Evolutionary conservation across 75 land plant species (phyloP).

Genomic region (Selaginella tamariscina): DNA sequence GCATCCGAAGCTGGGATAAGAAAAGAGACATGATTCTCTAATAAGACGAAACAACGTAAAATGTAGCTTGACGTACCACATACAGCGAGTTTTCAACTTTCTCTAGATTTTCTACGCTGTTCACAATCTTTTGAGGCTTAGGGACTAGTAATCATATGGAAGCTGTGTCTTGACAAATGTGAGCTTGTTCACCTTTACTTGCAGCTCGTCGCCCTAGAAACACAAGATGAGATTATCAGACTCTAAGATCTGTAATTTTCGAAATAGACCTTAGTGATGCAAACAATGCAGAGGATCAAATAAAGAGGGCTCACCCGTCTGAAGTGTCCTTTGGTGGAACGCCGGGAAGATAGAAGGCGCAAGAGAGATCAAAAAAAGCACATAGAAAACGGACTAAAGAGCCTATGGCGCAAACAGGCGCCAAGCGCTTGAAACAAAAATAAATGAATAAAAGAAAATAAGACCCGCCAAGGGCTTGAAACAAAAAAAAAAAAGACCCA

Average conservation of each 20-base stretch:
- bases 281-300: no score
- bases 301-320: constrained; percentile 25
- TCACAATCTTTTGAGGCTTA: constrained; percentile 50
- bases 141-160: constrained; percentile 81
- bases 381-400: constrained; percentile 10
- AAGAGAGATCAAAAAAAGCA: constrained; percentile 21
- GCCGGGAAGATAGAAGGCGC: constrained; percentile 69
- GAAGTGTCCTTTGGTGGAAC: constrained; percentile 77
- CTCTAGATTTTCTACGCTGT: constrained; percentile 83
- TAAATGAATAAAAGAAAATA: no score
- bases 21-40: no score
- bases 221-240: no score
- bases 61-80: constrained; percentile 55
- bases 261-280: no score
- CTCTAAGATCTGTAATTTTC: no score
- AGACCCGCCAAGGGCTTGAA: no score
- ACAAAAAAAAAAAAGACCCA: no score
- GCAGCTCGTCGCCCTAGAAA: constrained; percentile 56
- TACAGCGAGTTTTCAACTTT: constrained; percentile 90
- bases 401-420: no score
- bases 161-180: no score
- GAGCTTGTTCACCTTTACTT: no score
- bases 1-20: constrained; percentile 62
- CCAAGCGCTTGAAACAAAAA: no score
- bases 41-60: constrained; percentile 15